Percentiles rank a stretch among this genome's conserved stretches.
Evolutionary conservation across 352 stramenopile species (phyloP).

Genomic region (Blastocystis sp.): DNA sequence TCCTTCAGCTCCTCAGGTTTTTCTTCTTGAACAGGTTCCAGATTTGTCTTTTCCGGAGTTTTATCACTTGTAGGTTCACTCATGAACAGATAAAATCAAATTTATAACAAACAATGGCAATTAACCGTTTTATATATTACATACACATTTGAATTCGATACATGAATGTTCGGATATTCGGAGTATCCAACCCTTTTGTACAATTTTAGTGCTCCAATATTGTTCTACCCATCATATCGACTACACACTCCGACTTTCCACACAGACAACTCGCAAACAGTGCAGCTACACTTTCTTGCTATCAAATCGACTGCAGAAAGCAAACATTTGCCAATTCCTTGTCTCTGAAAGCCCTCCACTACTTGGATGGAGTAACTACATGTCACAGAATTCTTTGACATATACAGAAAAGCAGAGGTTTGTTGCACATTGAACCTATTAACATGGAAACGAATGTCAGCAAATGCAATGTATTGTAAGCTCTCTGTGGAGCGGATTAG

Average conservation of each 20-base stretch:
- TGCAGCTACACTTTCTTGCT: not conserved
- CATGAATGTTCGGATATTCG: not conserved
- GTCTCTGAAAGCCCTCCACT: not conserved
- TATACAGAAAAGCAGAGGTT: not conserved
- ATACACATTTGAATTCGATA: not conserved
- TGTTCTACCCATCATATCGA: not conserved
- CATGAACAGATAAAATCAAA: not conserved
- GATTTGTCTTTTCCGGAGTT: not conserved
- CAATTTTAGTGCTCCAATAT: not conserved
- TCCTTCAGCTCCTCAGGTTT: not conserved
- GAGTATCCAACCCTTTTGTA: not conserved
- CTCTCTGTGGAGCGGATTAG: not conserved
- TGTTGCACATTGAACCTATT: not conserved
- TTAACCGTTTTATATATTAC: not conserved
- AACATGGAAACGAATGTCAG: not conserved
- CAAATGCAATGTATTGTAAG: not conserved
- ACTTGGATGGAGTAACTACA: conserved; percentile 40
- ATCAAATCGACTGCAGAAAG: not conserved
- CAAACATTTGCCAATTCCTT: not conserved
- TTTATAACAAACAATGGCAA: not conserved
- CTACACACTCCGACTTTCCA: not conserved
- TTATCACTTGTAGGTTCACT: not conserved
- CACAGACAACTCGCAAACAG: not conserved
- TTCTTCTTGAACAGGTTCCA: not conserved
- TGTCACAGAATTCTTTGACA: not conserved